phyloP scores from a whole-genome alignment of 441 rosid genomes.

The Pelargonium exstipulatum region DNA sequence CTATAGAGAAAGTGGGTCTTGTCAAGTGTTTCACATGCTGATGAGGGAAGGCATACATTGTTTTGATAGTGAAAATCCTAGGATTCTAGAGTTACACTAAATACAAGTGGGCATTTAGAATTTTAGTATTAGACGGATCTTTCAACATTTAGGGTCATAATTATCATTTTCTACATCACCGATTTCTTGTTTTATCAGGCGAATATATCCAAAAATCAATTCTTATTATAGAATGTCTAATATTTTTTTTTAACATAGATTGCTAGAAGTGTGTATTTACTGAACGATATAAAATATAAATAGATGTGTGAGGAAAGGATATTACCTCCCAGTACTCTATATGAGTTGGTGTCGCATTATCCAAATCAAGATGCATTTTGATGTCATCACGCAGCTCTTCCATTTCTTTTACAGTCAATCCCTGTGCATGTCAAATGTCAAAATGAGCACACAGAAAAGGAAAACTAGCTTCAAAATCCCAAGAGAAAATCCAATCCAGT shows the following conservation, averaged over 20 bases:
- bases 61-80: no score
- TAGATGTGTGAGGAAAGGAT: not conserved
- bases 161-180: not conserved
- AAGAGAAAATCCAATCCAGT: not conserved
- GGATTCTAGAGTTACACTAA: no score
- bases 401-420: constrained; percentile 79
- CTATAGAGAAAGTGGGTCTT: not conserved
- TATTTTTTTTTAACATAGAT: not conserved
- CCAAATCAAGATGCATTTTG: constrained; percentile 89
- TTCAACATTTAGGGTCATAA: not conserved
- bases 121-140: not conserved
- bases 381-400: constrained; percentile 91
- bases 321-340: constrained; percentile 85
- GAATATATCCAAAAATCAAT: not conserved
- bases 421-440: constrained; percentile 40
- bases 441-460: not conserved
- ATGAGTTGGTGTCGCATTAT: constrained; percentile 63
- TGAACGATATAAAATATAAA: not conserved
- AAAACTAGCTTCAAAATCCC: not conserved
- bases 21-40: no score
- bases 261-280: no score
- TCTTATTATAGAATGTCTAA: not conserved
- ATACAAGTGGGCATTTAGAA: not conserved
- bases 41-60: no score
- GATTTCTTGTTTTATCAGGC: not conserved